Percentiles rank a stretch among this genome's conserved stretches.
Evolutionary conservation across 805 yeast species (phyloP).

Genomic region (Ogataea corticis): DNA sequence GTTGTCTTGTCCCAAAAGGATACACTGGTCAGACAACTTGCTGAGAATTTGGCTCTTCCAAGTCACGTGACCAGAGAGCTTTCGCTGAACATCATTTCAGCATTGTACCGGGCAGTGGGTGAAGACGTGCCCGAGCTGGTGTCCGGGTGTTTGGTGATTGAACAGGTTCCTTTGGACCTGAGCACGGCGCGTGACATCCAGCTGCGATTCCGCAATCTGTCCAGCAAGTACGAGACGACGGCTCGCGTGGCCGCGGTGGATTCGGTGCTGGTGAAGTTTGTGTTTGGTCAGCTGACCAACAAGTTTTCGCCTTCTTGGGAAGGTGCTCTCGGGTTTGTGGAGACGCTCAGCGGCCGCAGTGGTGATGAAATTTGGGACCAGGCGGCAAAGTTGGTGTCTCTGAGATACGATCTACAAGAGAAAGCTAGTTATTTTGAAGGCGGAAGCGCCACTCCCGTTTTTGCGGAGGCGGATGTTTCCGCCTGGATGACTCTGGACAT

Average conservation of each 20-base stretch:
- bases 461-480: conserved; percentile 13
- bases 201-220: conserved; percentile 63
- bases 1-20: conserved; percentile 17
- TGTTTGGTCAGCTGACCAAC: conserved; percentile 71
- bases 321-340: conserved; percentile 64
- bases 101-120: conserved; percentile 38
- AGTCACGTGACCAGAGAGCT: conserved; percentile 50
- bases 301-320: conserved; percentile 86
- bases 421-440: conserved; percentile 21
- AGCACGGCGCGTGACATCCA: conserved; percentile 73
- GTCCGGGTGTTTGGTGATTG: conserved; percentile 57
- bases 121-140: conserved; percentile 25
- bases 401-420: conserved; percentile 18
- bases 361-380: conserved; percentile 57
- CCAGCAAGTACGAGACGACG: conserved; percentile 40
- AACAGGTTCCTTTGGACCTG: conserved; percentile 70
- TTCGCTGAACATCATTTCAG: conserved; percentile 43
- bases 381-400: conserved; percentile 38
- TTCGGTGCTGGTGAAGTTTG: conserved; percentile 44
- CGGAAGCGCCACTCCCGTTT: conserved; percentile 7
- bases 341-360: conserved; percentile 43
- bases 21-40: conserved; percentile 24
- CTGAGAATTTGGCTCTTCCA: conserved; percentile 46
- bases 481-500: conserved; percentile 47
- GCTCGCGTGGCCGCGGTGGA: conserved; percentile 25